Conservation (phyloP, 176 grass and related monocot genomes). For the Bromus sterilis region DNA sequence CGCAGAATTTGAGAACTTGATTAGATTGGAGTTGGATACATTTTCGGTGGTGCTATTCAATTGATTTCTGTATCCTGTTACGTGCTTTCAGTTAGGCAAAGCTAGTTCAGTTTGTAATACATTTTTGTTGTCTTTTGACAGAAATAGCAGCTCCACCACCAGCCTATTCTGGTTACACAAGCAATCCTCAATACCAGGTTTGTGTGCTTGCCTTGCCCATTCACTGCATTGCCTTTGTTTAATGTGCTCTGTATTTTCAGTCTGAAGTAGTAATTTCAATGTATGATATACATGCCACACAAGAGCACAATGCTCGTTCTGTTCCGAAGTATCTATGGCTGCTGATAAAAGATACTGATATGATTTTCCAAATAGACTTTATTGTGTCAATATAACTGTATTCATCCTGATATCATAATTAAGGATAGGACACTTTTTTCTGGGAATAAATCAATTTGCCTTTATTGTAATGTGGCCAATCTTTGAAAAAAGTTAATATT, state of each 20-base stretch:
- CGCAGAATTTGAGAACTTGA: neutral
- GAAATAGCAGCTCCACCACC: neutral
- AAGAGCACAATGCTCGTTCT: neutral
- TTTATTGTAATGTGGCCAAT: neutral
- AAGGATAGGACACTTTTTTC: neutral
- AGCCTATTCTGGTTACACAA: slow-evolving; percentile 40
- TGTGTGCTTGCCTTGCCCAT: neutral
- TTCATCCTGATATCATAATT: neutral
- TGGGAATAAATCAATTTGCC: neutral
- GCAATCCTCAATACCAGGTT: slow-evolving; percentile 41
- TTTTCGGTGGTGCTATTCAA: neutral
- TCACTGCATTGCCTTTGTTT: neutral
- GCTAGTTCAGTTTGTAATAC: neutral
- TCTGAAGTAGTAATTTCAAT: neutral
- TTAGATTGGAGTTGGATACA: neutral
- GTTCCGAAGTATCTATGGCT: neutral
- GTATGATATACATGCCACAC: neutral
- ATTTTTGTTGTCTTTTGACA: slow-evolving; percentile 16
- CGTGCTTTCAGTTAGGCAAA: neutral
- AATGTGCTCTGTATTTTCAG: neutral
- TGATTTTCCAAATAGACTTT: neutral
- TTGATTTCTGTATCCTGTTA: neutral
- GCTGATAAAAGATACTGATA: neutral
- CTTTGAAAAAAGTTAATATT: no score
- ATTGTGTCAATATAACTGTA: neutral